Conservation (phyloP, 306 rosid genomes). For the Gastrolobium bilobum region DNA sequence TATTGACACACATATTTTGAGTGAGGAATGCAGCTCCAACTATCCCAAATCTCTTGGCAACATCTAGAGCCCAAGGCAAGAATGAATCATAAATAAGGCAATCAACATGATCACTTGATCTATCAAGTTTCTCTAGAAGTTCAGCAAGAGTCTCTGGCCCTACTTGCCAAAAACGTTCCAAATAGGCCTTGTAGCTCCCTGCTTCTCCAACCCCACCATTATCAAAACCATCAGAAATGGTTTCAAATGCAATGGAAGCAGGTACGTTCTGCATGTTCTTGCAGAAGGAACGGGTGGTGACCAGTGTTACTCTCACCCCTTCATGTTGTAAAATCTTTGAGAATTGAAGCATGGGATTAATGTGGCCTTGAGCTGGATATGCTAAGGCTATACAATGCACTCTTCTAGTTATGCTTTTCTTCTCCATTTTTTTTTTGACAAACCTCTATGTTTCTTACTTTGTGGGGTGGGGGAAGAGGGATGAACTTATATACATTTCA, state of each 20-base stretch:
- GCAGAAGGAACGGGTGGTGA: slow-evolving; percentile 39
- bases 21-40: slow-evolving; percentile 44
- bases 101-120: slow-evolving; percentile 27
- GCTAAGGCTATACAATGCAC: slow-evolving; percentile 52
- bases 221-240: slow-evolving; percentile 63
- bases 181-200: background rate
- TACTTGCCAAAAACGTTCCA: slow-evolving; percentile 31
- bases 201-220: background rate
- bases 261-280: background rate
- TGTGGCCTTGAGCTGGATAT: slow-evolving; percentile 62
- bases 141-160: slow-evolving; percentile 46
- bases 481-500: background rate
- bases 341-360: slow-evolving; percentile 49
- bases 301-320: slow-evolving; percentile 51
- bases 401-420: background rate
- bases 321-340: slow-evolving; percentile 46
- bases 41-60: slow-evolving; percentile 52
- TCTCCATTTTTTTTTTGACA: background rate
- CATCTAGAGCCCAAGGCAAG: slow-evolving; percentile 57
- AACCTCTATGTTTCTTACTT: background rate
- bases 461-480: background rate
- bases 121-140: slow-evolving; percentile 41
- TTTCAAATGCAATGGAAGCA: slow-evolving; percentile 36
- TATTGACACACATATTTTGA: slow-evolving; percentile 45
- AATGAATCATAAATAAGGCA: slow-evolving; percentile 57